Evolutionary conservation across 2,329 filamentous ascomycete species (phyloP).

Genomic region (Pyrenophora seminiperda): DNA sequence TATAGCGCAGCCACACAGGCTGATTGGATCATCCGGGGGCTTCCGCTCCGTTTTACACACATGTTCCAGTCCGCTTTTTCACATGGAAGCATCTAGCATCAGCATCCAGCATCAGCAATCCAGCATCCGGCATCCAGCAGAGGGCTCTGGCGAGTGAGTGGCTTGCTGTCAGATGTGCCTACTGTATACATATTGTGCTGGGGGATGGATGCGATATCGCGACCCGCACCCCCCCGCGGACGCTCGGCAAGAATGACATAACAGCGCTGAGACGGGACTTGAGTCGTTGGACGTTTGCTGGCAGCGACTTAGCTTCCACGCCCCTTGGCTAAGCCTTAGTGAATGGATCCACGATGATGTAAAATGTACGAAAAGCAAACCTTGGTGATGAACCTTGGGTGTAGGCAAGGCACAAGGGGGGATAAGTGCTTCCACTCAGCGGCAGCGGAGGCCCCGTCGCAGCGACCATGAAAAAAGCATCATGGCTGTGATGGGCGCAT

Average conservation of each 20-base stretch:
- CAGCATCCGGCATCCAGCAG: no score
- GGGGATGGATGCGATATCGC: constrained; percentile 11
- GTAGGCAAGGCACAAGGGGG: not conserved
- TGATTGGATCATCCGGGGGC: no score
- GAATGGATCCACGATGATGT: constrained; percentile 26
- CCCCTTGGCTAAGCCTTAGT: constrained; percentile 10
- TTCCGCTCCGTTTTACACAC: no score
- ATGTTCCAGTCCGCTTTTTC: not conserved
- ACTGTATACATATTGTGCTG: no score
- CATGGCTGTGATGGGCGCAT: constrained; percentile 3
- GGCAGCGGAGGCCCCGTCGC: no score
- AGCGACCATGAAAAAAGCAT: not conserved
- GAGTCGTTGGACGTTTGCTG: constrained; percentile 31
- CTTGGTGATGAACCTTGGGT: not conserved
- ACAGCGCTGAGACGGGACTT: constrained; percentile 28
- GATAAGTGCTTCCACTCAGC: not conserved
- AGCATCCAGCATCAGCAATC: no score
- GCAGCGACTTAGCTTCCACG: constrained; percentile 25
- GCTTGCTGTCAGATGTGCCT: no score
- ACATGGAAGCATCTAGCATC: no score
- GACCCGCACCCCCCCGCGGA: constrained; percentile 3
- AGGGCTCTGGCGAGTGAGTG: no score
- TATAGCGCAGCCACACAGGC: not conserved
- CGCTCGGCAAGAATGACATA: constrained; percentile 15
- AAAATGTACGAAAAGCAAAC: constrained; percentile 14